Evolutionary conservation across 2,329 filamentous ascomycete species (phyloP).

Genomic region (Colletotrichum somersetense): DNA sequence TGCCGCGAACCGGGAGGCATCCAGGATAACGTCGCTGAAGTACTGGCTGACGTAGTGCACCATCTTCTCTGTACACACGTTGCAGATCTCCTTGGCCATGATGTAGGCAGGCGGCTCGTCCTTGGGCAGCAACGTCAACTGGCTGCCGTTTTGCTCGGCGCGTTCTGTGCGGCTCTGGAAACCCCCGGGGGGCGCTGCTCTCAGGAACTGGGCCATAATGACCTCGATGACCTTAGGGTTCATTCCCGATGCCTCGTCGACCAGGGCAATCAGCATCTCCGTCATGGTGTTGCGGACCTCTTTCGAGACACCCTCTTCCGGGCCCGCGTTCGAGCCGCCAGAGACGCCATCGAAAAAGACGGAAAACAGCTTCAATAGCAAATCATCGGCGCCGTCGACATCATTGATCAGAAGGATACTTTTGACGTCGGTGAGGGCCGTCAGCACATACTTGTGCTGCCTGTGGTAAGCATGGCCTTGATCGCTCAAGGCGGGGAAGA

Average conservation of each 20-base stretch:
- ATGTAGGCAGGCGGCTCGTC: constrained; percentile 93
- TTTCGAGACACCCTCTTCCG: constrained; percentile 87
- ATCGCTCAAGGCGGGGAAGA: constrained; percentile 87
- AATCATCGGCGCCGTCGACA: constrained; percentile 82
- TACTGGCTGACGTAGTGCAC: constrained; percentile 93
- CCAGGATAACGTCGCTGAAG: constrained; percentile 96
- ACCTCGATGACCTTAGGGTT: constrained; percentile 88
- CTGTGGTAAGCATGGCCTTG: constrained; percentile 91
- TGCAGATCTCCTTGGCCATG: constrained; percentile 96
- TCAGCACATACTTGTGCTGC: constrained; percentile 92
- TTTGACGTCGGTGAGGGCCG: constrained; percentile 91
- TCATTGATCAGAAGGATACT: constrained; percentile 94
- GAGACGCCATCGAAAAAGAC: constrained; percentile 94
- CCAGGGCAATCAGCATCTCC: constrained; percentile 83
- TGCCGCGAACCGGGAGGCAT: constrained; percentile 75
- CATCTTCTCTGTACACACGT: constrained; percentile 92
- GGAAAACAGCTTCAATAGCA: constrained; percentile 86
- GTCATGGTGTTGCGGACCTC: constrained; percentile 96
- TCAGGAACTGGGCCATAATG: constrained; percentile 94
- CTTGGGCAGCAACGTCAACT: constrained; percentile 86
- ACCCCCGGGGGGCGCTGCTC: constrained; percentile 80
- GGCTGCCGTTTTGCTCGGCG: constrained; percentile 75
- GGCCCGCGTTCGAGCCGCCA: constrained; percentile 77
- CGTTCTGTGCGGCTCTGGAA: constrained; percentile 63
- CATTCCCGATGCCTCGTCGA: constrained; percentile 86